phyloP scores from a whole-genome alignment of 768 basidiomycete species.

The Wakefieldia striispora region DNA sequence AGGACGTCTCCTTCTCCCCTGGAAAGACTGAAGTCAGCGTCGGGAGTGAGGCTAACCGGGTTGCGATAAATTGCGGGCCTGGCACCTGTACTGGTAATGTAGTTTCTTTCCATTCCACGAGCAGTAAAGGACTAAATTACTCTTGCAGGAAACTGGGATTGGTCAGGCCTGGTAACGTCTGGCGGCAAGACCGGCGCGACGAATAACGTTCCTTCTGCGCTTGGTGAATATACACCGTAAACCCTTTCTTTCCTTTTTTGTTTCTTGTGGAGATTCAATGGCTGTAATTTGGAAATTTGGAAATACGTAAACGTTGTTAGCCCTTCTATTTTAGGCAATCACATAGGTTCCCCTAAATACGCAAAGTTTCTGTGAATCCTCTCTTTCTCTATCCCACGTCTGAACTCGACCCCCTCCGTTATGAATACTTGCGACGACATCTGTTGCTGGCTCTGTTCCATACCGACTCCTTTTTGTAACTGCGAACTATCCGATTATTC shows the following conservation, averaged over 20 bases:
- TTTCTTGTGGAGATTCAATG: too few species aligned
- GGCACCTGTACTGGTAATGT: conserved; percentile 49
- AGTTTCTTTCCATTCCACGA: neutral
- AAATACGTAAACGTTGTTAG: too few species aligned
- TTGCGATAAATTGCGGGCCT: conserved; percentile 56
- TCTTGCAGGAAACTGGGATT: conserved; percentile 47
- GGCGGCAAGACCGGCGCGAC: conserved; percentile 43
- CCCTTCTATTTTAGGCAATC: conserved; percentile 8
- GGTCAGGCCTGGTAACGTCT: conserved; percentile 41
- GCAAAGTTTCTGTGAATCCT: neutral
- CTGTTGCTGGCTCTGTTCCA: conserved; percentile 9
- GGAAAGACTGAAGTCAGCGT: conserved; percentile 44
- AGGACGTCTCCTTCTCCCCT: conserved; percentile 51
- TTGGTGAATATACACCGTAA: conserved; percentile 34
- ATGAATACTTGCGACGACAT: conserved; percentile 4
- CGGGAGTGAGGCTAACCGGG: conserved; percentile 38
- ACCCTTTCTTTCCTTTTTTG: neutral
- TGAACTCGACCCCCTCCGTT: too few species aligned
- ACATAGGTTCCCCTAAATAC: neutral
- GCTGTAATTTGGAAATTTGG: too few species aligned
- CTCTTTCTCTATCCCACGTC: neutral
- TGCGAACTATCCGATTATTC: conserved; percentile 1
- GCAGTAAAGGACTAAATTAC: neutral
- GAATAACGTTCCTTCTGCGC: conserved; percentile 27
- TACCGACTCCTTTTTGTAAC: neutral